Evolutionary conservation across 257 asterid species (phyloP).

Genomic region (Sherardia arvensis): DNA sequence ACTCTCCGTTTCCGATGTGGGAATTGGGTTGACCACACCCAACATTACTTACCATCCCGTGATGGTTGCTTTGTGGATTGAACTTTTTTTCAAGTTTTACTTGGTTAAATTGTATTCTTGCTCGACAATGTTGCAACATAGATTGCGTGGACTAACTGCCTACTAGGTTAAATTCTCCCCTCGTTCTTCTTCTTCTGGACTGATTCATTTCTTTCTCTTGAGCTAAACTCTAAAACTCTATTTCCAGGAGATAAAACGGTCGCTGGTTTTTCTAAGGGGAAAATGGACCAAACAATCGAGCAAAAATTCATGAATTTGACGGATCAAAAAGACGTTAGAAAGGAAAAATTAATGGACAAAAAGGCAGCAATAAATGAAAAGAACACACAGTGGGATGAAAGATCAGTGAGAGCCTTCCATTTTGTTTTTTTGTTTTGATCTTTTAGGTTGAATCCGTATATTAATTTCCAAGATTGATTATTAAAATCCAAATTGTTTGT

Average conservation of each 20-base stretch:
- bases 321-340: background rate
- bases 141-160: too few relatives aligned
- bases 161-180: too few relatives aligned
- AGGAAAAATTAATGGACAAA: background rate
- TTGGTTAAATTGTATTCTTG: too few relatives aligned
- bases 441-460: background rate
- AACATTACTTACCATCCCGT: too few relatives aligned
- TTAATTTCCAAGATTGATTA: background rate
- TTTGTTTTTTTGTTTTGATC: background rate
- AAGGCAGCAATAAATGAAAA: background rate
- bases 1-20: too few relatives aligned
- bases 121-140: too few relatives aligned
- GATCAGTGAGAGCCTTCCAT: background rate
- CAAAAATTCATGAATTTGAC: background rate
- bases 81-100: too few relatives aligned
- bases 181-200: too few relatives aligned
- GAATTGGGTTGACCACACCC: too few relatives aligned
- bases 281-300: background rate
- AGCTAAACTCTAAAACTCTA: background rate
- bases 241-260: background rate
- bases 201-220: background rate
- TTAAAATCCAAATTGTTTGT: background rate
- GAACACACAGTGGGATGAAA: background rate
- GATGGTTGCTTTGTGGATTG: too few relatives aligned
- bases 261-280: too few relatives aligned